Evolutionary conservation across 257 asterid genomes (phyloP).

Genomic region (Gentiana dahurica): DNA sequence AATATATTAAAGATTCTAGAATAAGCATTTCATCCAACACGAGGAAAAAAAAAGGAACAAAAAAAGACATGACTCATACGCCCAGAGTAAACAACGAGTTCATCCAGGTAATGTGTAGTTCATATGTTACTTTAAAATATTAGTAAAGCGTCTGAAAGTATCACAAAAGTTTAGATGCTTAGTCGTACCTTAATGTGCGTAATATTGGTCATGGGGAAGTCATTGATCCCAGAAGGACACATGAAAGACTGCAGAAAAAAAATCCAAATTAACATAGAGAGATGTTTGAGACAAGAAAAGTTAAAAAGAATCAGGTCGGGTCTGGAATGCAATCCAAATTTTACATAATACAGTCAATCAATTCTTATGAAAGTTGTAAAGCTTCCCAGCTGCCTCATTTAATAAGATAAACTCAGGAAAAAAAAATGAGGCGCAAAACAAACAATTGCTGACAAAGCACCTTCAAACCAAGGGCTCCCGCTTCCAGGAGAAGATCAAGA

Average conservation of each 20-base stretch:
- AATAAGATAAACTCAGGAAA: too few species aligned
- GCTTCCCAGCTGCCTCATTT: too few species aligned
- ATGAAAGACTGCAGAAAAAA: constrained; percentile 66
- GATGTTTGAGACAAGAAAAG: neutral
- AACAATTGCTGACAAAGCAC: constrained; percentile 23
- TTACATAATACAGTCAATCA: too few species aligned
- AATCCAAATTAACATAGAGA: neutral
- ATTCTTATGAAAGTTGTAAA: too few species aligned
- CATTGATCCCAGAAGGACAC: constrained; percentile 96
- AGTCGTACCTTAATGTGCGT: constrained; percentile 78
- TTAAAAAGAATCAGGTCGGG: neutral
- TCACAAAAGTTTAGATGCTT: neutral
- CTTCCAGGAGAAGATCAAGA: constrained; percentile 71
- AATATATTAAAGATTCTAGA: constrained; percentile 7
- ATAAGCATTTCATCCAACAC: neutral
- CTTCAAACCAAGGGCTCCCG: constrained; percentile 98
- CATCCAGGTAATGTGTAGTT: neutral
- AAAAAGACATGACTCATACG: neutral
- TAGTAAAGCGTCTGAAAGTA: neutral
- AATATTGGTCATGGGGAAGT: constrained; percentile 88
- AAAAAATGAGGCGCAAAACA: neutral
- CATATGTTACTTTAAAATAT: neutral
- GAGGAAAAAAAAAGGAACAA: too few species aligned
- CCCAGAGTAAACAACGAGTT: neutral
- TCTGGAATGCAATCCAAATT: neutral